phyloP scores from a whole-genome alignment of 148 eudicot genomes.

The Vaccinium darrowii region DNA sequence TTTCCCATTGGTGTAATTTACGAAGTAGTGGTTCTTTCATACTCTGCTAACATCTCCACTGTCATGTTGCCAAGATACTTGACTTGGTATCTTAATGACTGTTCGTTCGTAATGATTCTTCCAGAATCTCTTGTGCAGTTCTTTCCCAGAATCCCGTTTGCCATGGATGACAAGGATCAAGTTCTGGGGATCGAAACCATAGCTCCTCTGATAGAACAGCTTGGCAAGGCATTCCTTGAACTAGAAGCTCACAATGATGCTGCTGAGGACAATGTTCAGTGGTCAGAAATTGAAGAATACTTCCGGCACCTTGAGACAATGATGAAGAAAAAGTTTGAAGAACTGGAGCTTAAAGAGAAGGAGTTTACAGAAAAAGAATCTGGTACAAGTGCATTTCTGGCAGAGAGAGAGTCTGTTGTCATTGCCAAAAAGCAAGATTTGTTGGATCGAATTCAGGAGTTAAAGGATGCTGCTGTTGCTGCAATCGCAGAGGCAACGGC shows the following conservation, averaged over 20 bases:
- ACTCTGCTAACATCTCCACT: not conserved
- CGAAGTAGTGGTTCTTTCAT: not conserved
- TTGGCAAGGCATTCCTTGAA: conserved; percentile 44
- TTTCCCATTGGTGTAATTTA: not conserved
- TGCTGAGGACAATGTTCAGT: conserved; percentile 24
- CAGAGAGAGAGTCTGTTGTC: conserved; percentile 47
- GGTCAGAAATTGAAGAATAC: conserved; percentile 47
- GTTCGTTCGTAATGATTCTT: conserved; percentile 1
- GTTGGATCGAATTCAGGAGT: conserved; percentile 54
- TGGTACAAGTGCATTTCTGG: conserved; percentile 30
- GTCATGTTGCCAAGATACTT: not conserved
- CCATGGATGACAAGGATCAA: conserved; percentile 44
- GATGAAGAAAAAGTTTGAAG: conserved; percentile 40
- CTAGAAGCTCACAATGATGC: conserved; percentile 43
- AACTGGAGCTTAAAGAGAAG: conserved; percentile 47
- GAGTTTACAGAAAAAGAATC: conserved; percentile 40
- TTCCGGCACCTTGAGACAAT: conserved; percentile 38
- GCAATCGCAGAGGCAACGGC: conserved; percentile 47
- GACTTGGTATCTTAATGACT: not conserved
- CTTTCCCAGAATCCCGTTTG: conserved; percentile 8
- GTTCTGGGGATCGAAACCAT: conserved; percentile 23
- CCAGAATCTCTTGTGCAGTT: conserved; percentile 19
- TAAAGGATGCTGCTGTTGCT: conserved; percentile 64
- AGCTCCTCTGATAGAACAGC: conserved; percentile 44
- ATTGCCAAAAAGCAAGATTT: conserved; percentile 55